Base-by-base conservation (phyloP, 164 flowering plant genomes). In the Kingdonia uniflora region DNA sequence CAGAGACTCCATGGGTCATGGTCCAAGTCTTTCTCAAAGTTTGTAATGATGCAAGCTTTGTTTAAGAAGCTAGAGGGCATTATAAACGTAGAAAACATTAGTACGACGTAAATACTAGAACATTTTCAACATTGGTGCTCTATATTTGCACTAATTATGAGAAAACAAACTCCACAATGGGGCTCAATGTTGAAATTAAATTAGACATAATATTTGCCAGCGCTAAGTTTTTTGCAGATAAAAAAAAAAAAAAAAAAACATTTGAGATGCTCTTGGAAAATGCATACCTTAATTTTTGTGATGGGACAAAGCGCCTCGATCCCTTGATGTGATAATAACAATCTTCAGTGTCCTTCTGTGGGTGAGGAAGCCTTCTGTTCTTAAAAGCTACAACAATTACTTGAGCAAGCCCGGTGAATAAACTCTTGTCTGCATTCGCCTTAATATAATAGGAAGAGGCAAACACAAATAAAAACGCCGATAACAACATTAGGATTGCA, bases 381-480 rank as follows among this genome's bases (percentile, higher is more conserved):
- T 59, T 74, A 40, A 35, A 72, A 47, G 84, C 64, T 19, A 46
- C 90, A 16, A 73, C 80, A 42, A 68, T 14, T 0, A 76, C 92
- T 72, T 74, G 82, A 15, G 54, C 69, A 39, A 84, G 63, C 25
- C 84, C 73, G 21, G 76, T 61, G 15, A 80, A 60, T 74, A 81
- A 54, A 61, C 77, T 80, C 54, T 43, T 67, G 54, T 39, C 64
- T 6, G 72, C 65, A 11, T 70, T 67, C 37, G 29, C 51, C 62
- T 71, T 84, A 54, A 80, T 25, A 48, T 80, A 84, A 0, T 73
- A 40, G 0, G 74, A 62, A 40, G 78, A 75, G 19, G 78, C 94
- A 11, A 72, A 1, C 33, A 80, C 51, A 51, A 84, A 84, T 49
- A 75, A 39, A 11, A 73, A 1, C 11, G 67, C 59, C 0, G 94